Evolutionary conservation across 2,329 filamentous ascomycete species (phyloP).

Genomic region (Thelonectria blattea): DNA sequence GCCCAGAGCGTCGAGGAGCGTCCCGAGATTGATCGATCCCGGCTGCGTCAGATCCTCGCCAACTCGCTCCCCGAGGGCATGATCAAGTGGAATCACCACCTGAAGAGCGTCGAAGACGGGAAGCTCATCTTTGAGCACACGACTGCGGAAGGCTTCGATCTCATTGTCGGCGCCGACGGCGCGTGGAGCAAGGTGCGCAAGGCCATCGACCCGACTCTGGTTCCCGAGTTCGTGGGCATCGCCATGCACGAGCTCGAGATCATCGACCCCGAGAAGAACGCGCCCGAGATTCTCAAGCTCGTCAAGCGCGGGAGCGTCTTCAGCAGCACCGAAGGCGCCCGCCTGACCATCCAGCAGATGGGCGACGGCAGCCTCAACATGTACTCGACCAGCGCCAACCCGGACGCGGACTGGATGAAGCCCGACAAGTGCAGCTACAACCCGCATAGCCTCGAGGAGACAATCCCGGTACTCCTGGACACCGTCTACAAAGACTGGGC

Average conservation of each 20-base stretch:
- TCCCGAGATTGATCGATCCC: constrained; percentile 60
- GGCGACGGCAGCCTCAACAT: constrained; percentile 56
- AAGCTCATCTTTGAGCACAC: constrained; percentile 48
- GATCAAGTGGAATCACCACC: constrained; percentile 54
- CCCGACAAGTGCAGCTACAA: constrained; percentile 52
- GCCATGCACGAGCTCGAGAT: constrained; percentile 50
- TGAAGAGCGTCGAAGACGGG: constrained; percentile 46
- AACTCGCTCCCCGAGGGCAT: constrained; percentile 52
- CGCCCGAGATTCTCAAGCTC: constrained; percentile 50
- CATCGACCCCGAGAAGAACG: constrained; percentile 47
- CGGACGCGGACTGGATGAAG: constrained; percentile 46
- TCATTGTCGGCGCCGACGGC: constrained; percentile 46
- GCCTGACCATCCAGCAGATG: constrained; percentile 48
- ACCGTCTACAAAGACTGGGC: constrained; percentile 49
- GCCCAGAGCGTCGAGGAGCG: constrained; percentile 42
- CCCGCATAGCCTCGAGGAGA: constrained; percentile 45
- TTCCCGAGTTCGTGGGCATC: constrained; percentile 55
- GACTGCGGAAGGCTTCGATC: constrained; percentile 46
- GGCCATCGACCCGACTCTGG: constrained; percentile 42
- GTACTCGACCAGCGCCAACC: constrained; percentile 46
- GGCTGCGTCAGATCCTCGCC: constrained; percentile 52
- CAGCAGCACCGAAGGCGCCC: constrained; percentile 48
- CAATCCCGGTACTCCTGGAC: constrained; percentile 46
- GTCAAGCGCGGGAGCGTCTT: constrained; percentile 57
- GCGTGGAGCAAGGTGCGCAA: constrained; percentile 46